A percentile compares a stretch with the other conserved stretches of the same genome.
Conservation (phyloP, 768 basidiomycete species). For the Gautieria morchelliformis region DNA sequence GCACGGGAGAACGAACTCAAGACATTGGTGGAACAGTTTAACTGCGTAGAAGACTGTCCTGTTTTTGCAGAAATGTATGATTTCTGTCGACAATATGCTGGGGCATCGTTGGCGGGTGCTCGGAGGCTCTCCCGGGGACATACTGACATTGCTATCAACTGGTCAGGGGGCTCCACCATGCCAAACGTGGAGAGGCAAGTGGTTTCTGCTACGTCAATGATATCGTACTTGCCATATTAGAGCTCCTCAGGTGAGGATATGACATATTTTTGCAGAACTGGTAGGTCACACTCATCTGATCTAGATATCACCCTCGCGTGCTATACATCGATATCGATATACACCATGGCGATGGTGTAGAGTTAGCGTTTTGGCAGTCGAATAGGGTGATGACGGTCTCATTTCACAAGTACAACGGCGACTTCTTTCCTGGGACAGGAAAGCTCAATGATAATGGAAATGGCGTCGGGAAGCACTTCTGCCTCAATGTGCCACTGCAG, state of each 20-base stretch:
- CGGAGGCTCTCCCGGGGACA: slow-evolving; percentile 74
- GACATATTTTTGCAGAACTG: not conserved
- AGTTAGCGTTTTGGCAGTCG: slow-evolving; percentile 94
- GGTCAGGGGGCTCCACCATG: slow-evolving; percentile 99
- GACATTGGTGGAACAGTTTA: slow-evolving; percentile 74
- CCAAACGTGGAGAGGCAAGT: slow-evolving; percentile 94
- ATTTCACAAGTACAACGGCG: slow-evolving; percentile 97
- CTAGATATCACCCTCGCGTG: slow-evolving; percentile 85
- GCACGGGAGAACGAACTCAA: slow-evolving; percentile 62
- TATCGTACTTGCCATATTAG: slow-evolving; percentile 88
- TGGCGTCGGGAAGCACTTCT: slow-evolving; percentile 89
- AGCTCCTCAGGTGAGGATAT: slow-evolving; percentile 61
- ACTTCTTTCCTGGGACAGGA: slow-evolving; percentile 97
- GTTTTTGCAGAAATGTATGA: slow-evolving; percentile 93
- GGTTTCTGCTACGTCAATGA: slow-evolving; percentile 99
- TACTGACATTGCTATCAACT: slow-evolving; percentile 97
- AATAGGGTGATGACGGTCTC: slow-evolving; percentile 99
- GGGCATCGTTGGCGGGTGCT: slow-evolving; percentile 85
- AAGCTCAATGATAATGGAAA: slow-evolving; percentile 88
- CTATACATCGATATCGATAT: slow-evolving; percentile 99
- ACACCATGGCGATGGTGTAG: slow-evolving; percentile 97
- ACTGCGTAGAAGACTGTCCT: slow-evolving; percentile 96
- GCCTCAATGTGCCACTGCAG: slow-evolving; percentile 86
- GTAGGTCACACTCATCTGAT: not conserved
- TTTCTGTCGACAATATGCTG: slow-evolving; percentile 91